Conservation (phyloP, 2,329 filamentous ascomycete species). For the Bipolaris zeicola region DNA sequence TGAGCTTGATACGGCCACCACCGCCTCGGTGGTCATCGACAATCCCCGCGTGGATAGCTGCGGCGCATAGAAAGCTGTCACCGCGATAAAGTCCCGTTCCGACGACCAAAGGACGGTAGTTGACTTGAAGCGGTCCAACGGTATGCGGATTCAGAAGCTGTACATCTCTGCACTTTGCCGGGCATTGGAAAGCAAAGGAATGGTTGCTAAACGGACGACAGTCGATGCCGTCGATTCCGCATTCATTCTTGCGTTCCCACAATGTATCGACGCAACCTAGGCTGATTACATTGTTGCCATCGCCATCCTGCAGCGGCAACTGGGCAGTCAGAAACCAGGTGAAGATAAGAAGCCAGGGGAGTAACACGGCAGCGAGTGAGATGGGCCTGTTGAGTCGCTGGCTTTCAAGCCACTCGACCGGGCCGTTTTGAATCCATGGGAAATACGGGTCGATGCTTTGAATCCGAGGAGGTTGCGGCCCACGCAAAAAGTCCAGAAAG, state of each 20-base stretch:
- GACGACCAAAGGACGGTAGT: conserved; percentile 61
- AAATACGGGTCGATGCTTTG: conserved; percentile 60
- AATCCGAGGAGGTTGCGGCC: conserved; percentile 51
- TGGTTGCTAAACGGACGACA: conserved; percentile 76
- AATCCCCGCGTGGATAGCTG: conserved; percentile 83
- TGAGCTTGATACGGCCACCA: conserved; percentile 76
- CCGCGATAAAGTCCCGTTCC: conserved; percentile 77
- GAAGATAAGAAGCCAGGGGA: conserved; percentile 71
- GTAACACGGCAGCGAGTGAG: conserved; percentile 62
- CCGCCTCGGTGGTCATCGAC: conserved; percentile 72
- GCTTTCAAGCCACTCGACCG: conserved; percentile 63
- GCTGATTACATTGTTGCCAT: conserved; percentile 67
- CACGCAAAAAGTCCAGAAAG: conserved; percentile 45
- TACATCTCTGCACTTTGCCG: conserved; percentile 70
- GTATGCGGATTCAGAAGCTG: conserved; percentile 72
- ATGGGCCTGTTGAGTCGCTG: conserved; percentile 53
- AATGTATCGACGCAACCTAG: conserved; percentile 73
- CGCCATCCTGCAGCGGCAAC: conserved; percentile 61
- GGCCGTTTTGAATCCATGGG: conserved; percentile 68
- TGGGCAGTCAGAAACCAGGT: conserved; percentile 68
- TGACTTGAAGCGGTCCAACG: conserved; percentile 69
- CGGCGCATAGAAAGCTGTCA: conserved; percentile 84
- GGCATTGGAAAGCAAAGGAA: conserved; percentile 74
- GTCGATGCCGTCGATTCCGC: conserved; percentile 73
- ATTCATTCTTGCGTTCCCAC: conserved; percentile 72